Conservation (phyloP, 192 early-diverging fungal genomes). For the Phlyctochytrium arcticum region DNA sequence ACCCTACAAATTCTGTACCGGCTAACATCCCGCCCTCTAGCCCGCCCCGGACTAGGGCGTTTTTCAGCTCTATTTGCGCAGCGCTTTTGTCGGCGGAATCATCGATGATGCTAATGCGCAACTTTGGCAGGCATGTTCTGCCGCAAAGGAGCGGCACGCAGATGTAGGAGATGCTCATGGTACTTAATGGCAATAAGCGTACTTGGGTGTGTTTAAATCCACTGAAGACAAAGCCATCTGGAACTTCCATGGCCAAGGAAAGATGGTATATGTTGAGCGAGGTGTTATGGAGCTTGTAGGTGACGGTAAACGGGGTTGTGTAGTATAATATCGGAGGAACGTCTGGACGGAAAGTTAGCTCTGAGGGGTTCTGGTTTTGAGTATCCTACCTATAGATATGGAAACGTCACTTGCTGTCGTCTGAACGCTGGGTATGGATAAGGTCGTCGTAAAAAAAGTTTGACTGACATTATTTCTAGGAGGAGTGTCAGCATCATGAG, state of each 20-base stretch:
- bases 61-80: background rate
- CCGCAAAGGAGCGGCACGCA: constrained; percentile 63
- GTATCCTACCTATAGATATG: no score
- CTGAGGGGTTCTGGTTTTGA: no score
- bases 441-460: no score
- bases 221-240: constrained; percentile 72
- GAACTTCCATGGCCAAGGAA: constrained; percentile 53
- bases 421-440: no score
- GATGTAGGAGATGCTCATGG: constrained; percentile 46
- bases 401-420: no score
- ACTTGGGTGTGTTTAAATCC: constrained; percentile 62
- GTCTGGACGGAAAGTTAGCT: no score
- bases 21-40: constrained; percentile 4
- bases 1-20: background rate
- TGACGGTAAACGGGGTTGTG: constrained; percentile 55
- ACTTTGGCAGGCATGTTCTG: constrained; percentile 47
- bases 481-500: background rate
- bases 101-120: constrained; percentile 9
- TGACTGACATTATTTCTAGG: no score
- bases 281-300: constrained; percentile 61
- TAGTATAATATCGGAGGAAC: constrained; percentile 51
- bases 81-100: background rate
- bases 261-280: constrained; percentile 51
- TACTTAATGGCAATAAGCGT: constrained; percentile 55
- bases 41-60: constrained; percentile 11